A percentile compares a stretch with the other conserved stretches of the same genome.
These are phyloP conservation scores for Diplodia intermedia DNA, from an alignment of 2,329 filamentous ascomycete genomes.

Conservation along the genomic window DNA sequence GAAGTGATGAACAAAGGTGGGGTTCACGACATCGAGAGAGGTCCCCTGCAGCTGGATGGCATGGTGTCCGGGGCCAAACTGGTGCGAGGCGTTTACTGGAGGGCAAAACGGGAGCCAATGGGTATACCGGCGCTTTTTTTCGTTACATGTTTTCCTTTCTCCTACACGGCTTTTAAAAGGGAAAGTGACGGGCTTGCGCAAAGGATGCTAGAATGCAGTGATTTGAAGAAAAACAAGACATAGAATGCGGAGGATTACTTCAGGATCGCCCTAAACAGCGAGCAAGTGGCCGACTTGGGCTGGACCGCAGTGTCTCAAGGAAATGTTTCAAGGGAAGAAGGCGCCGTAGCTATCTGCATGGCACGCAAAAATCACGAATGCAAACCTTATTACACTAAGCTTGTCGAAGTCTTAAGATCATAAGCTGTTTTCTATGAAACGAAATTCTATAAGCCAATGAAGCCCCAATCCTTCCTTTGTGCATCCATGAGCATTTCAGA, in stretches of 20 bases:
- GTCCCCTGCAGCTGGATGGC: background rate
- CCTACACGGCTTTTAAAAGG: background rate
- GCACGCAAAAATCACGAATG: background rate
- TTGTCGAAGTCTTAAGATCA: background rate
- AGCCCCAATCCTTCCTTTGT: background rate
- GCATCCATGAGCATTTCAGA: background rate
- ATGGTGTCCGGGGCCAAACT: background rate
- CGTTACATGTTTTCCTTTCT: background rate
- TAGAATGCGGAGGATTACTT: background rate
- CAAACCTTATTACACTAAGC: background rate
- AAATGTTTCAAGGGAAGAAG: background rate
- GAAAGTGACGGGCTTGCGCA: background rate
- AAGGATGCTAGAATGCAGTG: background rate
- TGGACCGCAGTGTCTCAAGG: background rate
- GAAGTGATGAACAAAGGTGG: too few species aligned
- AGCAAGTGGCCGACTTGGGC: background rate
- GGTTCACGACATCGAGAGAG: too few species aligned
- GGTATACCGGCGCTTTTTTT: background rate
- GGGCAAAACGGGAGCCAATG: background rate
- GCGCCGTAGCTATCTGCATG: background rate
- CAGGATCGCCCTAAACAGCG: background rate
- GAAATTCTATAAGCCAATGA: background rate
- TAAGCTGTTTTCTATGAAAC: background rate
- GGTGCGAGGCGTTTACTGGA: background rate
- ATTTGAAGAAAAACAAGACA: background rate